Evolutionary conservation across 2,329 filamentous ascomycete species (phyloP).

Genomic region (Cladosporium sp.): DNA sequence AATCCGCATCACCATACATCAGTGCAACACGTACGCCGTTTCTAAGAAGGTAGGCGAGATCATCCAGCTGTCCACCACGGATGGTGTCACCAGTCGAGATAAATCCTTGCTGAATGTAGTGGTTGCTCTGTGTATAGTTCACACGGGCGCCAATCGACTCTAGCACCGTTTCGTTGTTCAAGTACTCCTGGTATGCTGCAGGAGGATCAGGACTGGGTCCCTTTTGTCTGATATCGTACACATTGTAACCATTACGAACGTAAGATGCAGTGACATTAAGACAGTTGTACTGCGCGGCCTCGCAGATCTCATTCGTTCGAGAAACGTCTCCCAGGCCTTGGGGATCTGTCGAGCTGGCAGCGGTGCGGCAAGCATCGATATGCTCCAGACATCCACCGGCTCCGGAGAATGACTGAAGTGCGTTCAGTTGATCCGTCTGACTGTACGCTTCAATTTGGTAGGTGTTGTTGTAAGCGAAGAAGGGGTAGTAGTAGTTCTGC

Average conservation of each 20-base stretch:
- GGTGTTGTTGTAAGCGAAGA: constrained; percentile 60
- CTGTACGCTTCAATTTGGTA: constrained; percentile 60
- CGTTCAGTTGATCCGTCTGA: constrained; percentile 45
- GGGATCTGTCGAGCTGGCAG: constrained; percentile 29
- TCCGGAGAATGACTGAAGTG: constrained; percentile 42
- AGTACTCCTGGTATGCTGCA: constrained; percentile 46
- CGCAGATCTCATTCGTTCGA: constrained; percentile 30
- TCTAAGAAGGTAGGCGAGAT: constrained; percentile 40
- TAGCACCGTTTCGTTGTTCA: constrained; percentile 45
- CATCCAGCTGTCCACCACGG: constrained; percentile 36
- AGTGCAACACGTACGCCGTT: constrained; percentile 57
- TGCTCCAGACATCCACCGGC: constrained; percentile 28
- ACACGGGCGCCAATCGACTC: constrained; percentile 48
- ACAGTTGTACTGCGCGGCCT: constrained; percentile 20
- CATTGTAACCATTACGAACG: constrained; percentile 26
- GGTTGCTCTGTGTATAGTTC: constrained; percentile 45
- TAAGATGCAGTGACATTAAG: constrained; percentile 23
- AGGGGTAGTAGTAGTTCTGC: constrained; percentile 55
- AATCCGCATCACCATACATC: constrained; percentile 62
- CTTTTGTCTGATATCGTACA: constrained; percentile 53
- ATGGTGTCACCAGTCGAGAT: constrained; percentile 42
- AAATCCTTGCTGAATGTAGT: constrained; percentile 41
- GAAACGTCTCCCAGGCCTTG: constrained; percentile 31
- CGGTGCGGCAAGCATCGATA: constrained; percentile 33
- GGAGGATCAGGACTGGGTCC: constrained; percentile 53